A percentile compares a stretch with the other conserved stretches of the same genome.
Evolutionary conservation across 225 moss, liverwort and hornwort species (phyloP).

Genomic region (Neckera pumila): DNA sequence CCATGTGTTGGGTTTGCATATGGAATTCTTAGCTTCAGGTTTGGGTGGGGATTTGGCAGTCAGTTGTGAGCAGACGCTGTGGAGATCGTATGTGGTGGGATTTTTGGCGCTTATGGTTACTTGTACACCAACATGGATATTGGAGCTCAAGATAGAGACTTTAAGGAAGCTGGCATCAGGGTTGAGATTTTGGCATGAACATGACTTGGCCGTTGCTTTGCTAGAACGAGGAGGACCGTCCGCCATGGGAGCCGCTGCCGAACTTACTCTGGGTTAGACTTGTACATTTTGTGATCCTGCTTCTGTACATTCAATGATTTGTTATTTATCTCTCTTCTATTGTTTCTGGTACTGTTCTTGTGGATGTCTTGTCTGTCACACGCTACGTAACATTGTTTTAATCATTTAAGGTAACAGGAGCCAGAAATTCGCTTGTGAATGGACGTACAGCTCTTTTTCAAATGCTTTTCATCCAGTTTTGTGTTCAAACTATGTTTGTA

Average conservation of each 20-base stretch:
- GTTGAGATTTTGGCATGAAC: constrained; percentile 90
- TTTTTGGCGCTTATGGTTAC: constrained; percentile 82
- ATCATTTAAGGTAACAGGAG: not conserved
- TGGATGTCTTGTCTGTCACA: not conserved
- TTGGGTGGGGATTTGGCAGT: constrained; percentile 67
- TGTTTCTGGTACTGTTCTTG: not conserved
- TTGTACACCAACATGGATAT: constrained; percentile 80
- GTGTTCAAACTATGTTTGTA: not conserved
- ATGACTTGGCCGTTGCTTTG: constrained; percentile 84
- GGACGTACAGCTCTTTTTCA: not conserved
- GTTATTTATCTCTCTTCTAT: not conserved
- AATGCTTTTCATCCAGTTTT: not conserved
- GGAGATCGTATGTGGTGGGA: constrained; percentile 85
- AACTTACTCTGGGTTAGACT: constrained; percentile 44
- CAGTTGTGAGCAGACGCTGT: constrained; percentile 61
- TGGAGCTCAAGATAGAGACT: constrained; percentile 66
- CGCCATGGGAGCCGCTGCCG: constrained; percentile 76
- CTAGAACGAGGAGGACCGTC: constrained; percentile 67
- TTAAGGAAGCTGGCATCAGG: constrained; percentile 68
- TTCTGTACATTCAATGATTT: not conserved
- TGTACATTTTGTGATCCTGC: not conserved
- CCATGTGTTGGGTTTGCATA: constrained; percentile 55
- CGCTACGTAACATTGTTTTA: not conserved
- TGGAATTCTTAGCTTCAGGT: constrained; percentile 79
- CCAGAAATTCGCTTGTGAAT: not conserved